phyloP scores from a whole-genome alignment of 2,329 filamentous ascomycete genomes.

The Monosporascus sp. region DNA sequence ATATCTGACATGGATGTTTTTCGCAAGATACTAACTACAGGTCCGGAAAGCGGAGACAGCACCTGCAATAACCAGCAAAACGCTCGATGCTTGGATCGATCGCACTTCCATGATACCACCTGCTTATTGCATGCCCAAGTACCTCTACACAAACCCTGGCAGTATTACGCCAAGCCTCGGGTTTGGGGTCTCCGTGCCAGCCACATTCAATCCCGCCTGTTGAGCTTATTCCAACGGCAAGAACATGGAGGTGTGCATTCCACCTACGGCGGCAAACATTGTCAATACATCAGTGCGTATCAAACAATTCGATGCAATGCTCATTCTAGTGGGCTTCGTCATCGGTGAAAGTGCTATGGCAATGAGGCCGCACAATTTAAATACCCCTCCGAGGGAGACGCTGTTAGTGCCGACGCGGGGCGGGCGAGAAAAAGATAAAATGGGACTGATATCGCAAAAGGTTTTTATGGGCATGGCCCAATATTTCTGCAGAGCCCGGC shows the following conservation, averaged over 20 bases:
- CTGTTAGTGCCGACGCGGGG: neutral
- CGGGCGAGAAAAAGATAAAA: neutral
- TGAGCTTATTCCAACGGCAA: neutral
- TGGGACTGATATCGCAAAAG: constrained; percentile 16
- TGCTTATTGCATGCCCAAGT: neutral
- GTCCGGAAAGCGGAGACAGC: no score
- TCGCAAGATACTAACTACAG: no score
- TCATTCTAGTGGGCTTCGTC: no score
- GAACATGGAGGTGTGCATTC: neutral
- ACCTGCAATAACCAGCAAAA: no score
- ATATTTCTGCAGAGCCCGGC: constrained; percentile 9
- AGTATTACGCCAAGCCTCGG: neutral
- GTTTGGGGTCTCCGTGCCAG: neutral
- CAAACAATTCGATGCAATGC: no score
- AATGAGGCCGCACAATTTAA: neutral
- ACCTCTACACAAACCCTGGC: neutral
- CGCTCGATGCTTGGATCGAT: neutral
- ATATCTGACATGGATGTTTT: no score
- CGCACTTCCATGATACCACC: neutral
- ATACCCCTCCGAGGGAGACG: neutral
- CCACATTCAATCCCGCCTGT: neutral
- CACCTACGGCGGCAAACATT: neutral
- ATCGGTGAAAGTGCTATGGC: no score
- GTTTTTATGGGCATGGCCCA: constrained; percentile 12
- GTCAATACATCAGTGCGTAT: no score